Percentiles rank a stretch among this genome's conserved stretches.
Evolutionary conservation across 1,284 basidiomycete genomes (phyloP).

Genomic region (Cystobasidium slooffiae): DNA sequence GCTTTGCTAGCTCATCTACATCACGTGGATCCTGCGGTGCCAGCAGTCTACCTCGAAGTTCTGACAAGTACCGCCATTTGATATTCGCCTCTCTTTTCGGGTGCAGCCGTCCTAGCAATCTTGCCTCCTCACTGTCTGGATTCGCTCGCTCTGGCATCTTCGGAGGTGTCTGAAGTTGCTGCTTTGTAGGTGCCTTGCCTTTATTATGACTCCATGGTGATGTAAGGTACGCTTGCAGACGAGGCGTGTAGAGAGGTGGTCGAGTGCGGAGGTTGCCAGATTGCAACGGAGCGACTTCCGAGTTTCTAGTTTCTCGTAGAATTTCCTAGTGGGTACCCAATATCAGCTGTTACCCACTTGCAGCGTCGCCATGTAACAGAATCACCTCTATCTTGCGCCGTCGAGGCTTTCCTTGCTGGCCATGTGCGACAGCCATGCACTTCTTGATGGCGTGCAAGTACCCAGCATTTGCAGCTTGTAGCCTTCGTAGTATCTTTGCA

Average conservation of each 20-base stretch:
- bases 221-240: slow-evolving; percentile 65
- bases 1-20: not conserved
- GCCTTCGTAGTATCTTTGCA: slow-evolving; percentile 64
- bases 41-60: not conserved
- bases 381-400: slow-evolving; percentile 64
- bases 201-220: slow-evolving; percentile 63
- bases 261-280: slow-evolving; percentile 63
- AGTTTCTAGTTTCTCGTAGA: slow-evolving; percentile 58
- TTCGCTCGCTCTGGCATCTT: slow-evolving; percentile 65
- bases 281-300: slow-evolving; percentile 62
- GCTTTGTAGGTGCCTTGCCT: slow-evolving; percentile 59
- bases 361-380: no score
- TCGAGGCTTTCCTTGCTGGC: slow-evolving; percentile 70
- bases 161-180: slow-evolving; percentile 63
- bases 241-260: slow-evolving; percentile 68
- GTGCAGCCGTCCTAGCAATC: slow-evolving; percentile 67
- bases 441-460: slow-evolving; percentile 64
- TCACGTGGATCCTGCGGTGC: slow-evolving; percentile 9
- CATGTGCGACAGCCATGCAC: slow-evolving; percentile 76
- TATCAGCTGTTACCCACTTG: not conserved
- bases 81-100: slow-evolving; percentile 73
- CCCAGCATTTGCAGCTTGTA: slow-evolving; percentile 67
- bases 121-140: slow-evolving; percentile 65
- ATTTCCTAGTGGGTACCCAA: not conserved
- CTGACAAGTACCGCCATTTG: slow-evolving; percentile 63